These are phyloP conservation scores for Rhododendron griersonianum DNA, from an alignment of 148 eudicot genomes.

Conservation along the genomic window DNA sequence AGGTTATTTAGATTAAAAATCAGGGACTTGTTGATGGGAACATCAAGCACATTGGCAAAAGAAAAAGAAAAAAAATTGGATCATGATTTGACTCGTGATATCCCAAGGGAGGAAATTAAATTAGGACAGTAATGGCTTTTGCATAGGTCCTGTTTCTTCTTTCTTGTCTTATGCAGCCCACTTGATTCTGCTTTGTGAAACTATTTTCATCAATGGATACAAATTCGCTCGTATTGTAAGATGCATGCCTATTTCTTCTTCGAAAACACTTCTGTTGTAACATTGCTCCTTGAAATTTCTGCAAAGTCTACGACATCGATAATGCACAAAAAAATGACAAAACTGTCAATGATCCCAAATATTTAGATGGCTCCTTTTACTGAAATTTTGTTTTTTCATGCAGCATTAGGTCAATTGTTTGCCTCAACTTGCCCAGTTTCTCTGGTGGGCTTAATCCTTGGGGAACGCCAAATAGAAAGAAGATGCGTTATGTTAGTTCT, in stretches of 20 bases:
- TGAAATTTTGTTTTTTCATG: not conserved
- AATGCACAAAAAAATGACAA: not conserved
- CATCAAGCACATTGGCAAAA: not conserved
- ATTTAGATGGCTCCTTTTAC: not conserved
- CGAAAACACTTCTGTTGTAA: not conserved
- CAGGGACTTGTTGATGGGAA: not conserved
- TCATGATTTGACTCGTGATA: not conserved
- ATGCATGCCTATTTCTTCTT: not conserved
- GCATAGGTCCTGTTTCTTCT: not conserved
- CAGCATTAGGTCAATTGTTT: slow-evolving; percentile 90
- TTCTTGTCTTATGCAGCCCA: not conserved
- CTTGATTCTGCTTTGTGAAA: not conserved
- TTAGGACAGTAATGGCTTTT: not conserved
- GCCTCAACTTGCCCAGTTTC: slow-evolving; percentile 98
- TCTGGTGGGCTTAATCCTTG: slow-evolving; percentile 98
- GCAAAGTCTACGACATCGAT: not conserved
- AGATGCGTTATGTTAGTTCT: slow-evolving; percentile 50
- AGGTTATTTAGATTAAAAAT: not conserved
- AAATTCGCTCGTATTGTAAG: not conserved
- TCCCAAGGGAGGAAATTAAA: not conserved
- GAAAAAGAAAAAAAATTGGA: not conserved
- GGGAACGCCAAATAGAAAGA: slow-evolving; percentile 73
- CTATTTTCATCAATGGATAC: not conserved
- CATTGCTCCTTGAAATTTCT: not conserved
- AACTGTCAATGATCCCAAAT: not conserved